Evolutionary conservation across 2,329 filamentous ascomycete species (phyloP).

Genomic region (Apiospora phragmitis): DNA sequence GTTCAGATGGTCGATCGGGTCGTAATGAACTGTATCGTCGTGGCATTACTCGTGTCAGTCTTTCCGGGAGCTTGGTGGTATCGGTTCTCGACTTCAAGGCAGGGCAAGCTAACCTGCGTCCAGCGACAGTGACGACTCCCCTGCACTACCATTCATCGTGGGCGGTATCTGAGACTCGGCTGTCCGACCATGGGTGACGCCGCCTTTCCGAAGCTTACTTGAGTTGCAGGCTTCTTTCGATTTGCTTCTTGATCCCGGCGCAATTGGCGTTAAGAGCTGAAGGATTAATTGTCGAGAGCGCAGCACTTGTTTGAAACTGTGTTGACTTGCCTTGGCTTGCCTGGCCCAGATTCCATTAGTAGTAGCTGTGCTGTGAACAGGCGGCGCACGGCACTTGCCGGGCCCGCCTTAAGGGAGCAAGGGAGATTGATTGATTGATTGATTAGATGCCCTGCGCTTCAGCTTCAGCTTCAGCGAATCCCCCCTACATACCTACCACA

Average conservation of each 20-base stretch:
- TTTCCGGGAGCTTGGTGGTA: not conserved
- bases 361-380: conserved; percentile 3
- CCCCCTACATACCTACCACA: not conserved
- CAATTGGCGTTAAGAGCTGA: not conserved
- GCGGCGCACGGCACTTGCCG: not conserved
- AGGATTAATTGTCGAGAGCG: not conserved
- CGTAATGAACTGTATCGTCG: conserved; percentile 67
- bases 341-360: not conserved
- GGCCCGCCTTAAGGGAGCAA: not conserved
- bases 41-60: not conserved
- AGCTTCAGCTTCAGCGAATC: not conserved
- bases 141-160: conserved; percentile 42
- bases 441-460: not conserved
- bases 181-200: not conserved
- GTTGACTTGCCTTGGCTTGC: not conserved
- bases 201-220: not conserved
- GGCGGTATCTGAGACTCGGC: not conserved
- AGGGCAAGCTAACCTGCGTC: conserved; percentile 42
- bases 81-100: conserved; percentile 10
- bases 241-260: not conserved
- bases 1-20: conserved; percentile 92
- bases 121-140: conserved; percentile 37
- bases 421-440: not conserved
- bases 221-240: not conserved
- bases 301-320: not conserved